These are phyloP conservation scores for Crithidia expoeki DNA, from an alignment of 208 protist genomes.

Conservation along the genomic window DNA sequence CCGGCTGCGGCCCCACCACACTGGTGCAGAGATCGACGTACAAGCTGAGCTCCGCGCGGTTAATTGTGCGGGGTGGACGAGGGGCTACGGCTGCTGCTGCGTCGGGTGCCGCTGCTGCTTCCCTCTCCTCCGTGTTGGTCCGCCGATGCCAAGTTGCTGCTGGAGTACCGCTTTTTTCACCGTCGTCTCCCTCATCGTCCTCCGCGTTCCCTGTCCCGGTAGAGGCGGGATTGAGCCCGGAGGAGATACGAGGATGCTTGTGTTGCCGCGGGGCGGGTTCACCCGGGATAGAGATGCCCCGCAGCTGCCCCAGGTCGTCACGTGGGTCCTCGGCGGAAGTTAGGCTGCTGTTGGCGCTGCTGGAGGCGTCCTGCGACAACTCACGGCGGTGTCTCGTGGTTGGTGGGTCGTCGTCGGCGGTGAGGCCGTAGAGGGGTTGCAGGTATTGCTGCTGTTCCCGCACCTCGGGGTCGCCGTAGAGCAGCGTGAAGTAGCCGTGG, in stretches of 20 bases:
- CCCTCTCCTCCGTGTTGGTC: background rate
- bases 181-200: background rate
- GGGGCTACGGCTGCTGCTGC: background rate
- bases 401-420: slow-evolving; percentile 31
- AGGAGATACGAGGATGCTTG: slow-evolving; percentile 14
- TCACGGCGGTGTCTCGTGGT: background rate
- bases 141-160: background rate
- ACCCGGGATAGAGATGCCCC: slow-evolving; percentile 1
- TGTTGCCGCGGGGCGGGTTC: slow-evolving; percentile 12
- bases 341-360: slow-evolving; percentile 16
- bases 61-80: slow-evolving; percentile 16
- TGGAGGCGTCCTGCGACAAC: slow-evolving; percentile 13
- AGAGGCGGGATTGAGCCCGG: background rate
- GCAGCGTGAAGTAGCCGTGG: slow-evolving; percentile 33
- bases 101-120: background rate
- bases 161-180: background rate
- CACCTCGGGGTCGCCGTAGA: slow-evolving; percentile 40
- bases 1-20: slow-evolving; percentile 34
- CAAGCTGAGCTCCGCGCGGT: slow-evolving; percentile 17
- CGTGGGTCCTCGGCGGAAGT: background rate
- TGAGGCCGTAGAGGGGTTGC: slow-evolving; percentile 43
- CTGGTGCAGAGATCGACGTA: slow-evolving; percentile 21
- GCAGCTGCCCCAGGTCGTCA: background rate
- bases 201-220: background rate
- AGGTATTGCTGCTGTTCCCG: slow-evolving; percentile 28